These are phyloP conservation scores for Leptographium galeiforme DNA, from an alignment of 2,329 filamentous ascomycete genomes.

Conservation along the genomic window DNA sequence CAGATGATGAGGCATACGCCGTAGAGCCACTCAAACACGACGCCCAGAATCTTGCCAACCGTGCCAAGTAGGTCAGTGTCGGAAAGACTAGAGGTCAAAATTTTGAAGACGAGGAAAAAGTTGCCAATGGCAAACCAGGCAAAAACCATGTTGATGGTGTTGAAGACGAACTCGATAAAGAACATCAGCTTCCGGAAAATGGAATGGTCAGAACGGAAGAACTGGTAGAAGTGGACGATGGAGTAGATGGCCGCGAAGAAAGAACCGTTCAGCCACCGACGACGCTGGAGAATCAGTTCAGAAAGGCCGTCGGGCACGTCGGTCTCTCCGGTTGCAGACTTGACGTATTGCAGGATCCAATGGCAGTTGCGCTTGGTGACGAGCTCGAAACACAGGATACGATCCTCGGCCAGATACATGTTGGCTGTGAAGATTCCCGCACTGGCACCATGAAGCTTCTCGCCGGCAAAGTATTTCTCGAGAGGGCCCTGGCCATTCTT, in stretches of 20 bases:
- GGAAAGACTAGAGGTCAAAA: constrained; percentile 78
- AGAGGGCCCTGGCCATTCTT: constrained; percentile 85
- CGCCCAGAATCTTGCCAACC: constrained; percentile 65
- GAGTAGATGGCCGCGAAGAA: constrained; percentile 98
- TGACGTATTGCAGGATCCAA: constrained; percentile 97
- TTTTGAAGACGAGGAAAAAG: constrained; percentile 98
- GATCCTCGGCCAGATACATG: constrained; percentile 98
- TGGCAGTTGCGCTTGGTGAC: constrained; percentile 95
- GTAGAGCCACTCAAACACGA: constrained; percentile 94
- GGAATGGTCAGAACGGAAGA: constrained; percentile 87
- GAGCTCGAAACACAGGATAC: constrained; percentile 96
- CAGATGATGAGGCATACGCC: constrained; percentile 83
- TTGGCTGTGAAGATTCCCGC: constrained; percentile 97
- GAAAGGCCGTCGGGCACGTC: constrained; percentile 91
- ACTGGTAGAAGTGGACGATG: constrained; percentile 87
- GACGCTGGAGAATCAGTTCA: constrained; percentile 87
- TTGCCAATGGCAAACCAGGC: constrained; percentile 98
- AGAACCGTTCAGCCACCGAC: constrained; percentile 94
- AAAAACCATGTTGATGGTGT: constrained; percentile 93
- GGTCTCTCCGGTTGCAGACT: constrained; percentile 91
- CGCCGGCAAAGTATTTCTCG: constrained; percentile 93
- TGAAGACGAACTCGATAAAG: constrained; percentile 85
- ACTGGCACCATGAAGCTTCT: constrained; percentile 86
- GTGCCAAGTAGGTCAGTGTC: constrained; percentile 55
- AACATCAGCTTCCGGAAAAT: constrained; percentile 79